phyloP scores from a whole-genome alignment of 495 filamentous ascomycete genomes.

The Lasiosphaeria ovina region DNA sequence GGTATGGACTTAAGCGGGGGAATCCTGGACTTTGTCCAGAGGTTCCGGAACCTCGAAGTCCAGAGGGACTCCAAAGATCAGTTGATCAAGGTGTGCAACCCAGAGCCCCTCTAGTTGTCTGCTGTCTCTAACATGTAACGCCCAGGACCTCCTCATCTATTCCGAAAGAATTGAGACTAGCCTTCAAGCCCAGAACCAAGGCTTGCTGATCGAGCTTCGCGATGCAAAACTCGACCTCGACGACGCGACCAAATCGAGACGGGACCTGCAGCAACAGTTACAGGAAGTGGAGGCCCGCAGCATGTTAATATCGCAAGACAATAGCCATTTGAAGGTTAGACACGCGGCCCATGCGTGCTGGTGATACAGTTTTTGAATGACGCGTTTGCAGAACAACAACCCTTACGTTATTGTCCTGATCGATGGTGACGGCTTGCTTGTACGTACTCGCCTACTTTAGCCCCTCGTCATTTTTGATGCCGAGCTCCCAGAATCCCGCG shows the following conservation, averaged over 20 bases:
- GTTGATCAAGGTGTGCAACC: conserved; percentile 36
- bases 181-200: conserved; percentile 37
- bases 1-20: conserved; percentile 20
- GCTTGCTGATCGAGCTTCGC: conserved; percentile 31
- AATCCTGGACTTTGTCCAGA: conserved; percentile 42
- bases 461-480: conserved; percentile 8
- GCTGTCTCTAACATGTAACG: conserved; percentile 6
- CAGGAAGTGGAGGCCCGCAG: conserved; percentile 30
- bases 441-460: conserved; percentile 31
- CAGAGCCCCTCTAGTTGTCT: conserved; percentile 5
- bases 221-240: conserved; percentile 45
- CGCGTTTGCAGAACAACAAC: conserved; percentile 61
- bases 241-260: conserved; percentile 36
- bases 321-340: conserved; percentile 39
- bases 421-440: conserved; percentile 75
- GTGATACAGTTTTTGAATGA: conserved; percentile 19
- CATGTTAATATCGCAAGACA: conserved; percentile 28
- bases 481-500: conserved; percentile 7
- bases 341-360: conserved; percentile 4
- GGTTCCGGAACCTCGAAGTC: conserved; percentile 37
- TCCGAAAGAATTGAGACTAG: conserved; percentile 33
- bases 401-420: conserved; percentile 73
- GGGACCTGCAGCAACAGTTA: conserved; percentile 45
- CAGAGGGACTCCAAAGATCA: conserved; percentile 36
- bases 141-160: conserved; percentile 46